Conservation (phyloP, 2,329 filamentous ascomycete genomes). For the Rhexocercosporidium sp. region DNA sequence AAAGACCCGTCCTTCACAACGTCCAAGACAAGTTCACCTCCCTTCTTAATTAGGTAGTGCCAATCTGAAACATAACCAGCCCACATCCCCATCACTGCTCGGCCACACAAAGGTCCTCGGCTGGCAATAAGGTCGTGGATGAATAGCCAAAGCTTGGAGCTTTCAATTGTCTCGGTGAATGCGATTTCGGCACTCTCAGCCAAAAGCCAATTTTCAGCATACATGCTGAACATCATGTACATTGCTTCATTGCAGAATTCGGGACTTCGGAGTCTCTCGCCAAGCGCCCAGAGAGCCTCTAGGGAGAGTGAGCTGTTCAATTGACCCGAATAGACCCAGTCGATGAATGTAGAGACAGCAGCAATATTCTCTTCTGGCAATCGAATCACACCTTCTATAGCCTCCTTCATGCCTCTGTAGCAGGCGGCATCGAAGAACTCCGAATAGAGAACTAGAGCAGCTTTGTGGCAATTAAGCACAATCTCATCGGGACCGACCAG, state of each 20-base stretch:
- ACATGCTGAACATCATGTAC: not conserved
- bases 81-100: too few relatives aligned
- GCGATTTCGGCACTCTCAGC: too few relatives aligned
- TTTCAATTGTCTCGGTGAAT: too few relatives aligned
- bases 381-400: not conserved
- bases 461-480: not conserved
- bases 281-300: conserved; percentile 10
- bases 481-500: not conserved
- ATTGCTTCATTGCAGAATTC: conserved; percentile 6
- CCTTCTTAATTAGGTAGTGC: too few relatives aligned
- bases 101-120: too few relatives aligned
- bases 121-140: too few relatives aligned
- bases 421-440: not conserved
- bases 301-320: not conserved
- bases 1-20: too few relatives aligned
- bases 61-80: too few relatives aligned
- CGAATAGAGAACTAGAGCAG: not conserved
- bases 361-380: not conserved
- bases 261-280: not conserved
- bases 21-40: too few relatives aligned
- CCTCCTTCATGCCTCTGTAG: not conserved
- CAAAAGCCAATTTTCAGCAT: too few relatives aligned
- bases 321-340: conserved; percentile 8
- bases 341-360: not conserved
- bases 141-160: too few relatives aligned